Conservation (phyloP, 2,329 filamentous ascomycete species). For the Penicillium sclerotigenum region DNA sequence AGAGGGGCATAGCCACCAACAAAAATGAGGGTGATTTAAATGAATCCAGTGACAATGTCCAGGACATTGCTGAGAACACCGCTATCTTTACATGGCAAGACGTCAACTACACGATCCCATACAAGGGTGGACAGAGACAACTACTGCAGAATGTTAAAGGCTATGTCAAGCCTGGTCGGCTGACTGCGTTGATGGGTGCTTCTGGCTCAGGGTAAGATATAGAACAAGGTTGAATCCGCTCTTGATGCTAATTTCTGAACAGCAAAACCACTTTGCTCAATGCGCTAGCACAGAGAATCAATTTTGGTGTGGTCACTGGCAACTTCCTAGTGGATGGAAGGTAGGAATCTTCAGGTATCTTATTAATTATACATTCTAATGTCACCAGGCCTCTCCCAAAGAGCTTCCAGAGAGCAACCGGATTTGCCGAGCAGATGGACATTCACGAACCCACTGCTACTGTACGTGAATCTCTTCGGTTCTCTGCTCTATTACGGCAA, state of each 20-base stretch:
- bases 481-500: constrained; percentile 64
- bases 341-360: constrained; percentile 18
- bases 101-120: constrained; percentile 67
- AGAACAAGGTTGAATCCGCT: too few relatives aligned
- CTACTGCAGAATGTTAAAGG: constrained; percentile 63
- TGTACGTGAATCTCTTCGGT: constrained; percentile 63
- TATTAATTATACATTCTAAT: constrained; percentile 7
- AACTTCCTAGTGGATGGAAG: constrained; percentile 47
- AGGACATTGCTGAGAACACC: constrained; percentile 60
- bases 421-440: constrained; percentile 62
- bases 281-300: constrained; percentile 45
- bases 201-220: constrained; percentile 54
- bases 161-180: constrained; percentile 71
- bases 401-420: constrained; percentile 54
- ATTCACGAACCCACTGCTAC: constrained; percentile 65
- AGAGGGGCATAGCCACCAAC: constrained; percentile 15
- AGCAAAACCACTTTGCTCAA: constrained; percentile 51
- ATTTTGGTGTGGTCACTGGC: constrained; percentile 45
- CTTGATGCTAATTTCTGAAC: background rate
- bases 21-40: constrained; percentile 17
- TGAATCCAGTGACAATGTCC: constrained; percentile 32
- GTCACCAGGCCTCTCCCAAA: constrained; percentile 38
- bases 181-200: constrained; percentile 78
- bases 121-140: constrained; percentile 43
- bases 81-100: constrained; percentile 82